These are phyloP conservation scores for Ogataea philodendri DNA, from an alignment of 805 yeast species.

Conservation along the genomic window DNA sequence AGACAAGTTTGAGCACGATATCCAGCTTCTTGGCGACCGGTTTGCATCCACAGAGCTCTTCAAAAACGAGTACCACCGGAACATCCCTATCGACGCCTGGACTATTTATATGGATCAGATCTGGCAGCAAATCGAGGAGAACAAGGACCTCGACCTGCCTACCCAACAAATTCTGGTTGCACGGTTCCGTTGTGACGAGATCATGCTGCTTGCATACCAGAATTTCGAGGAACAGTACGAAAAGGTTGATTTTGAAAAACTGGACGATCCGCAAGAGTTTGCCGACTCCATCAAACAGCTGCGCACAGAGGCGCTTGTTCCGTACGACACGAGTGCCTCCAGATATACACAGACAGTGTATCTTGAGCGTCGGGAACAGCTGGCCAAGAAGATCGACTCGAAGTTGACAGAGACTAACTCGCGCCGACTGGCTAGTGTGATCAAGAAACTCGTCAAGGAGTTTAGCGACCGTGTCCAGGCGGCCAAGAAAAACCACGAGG, in stretches of 20 bases:
- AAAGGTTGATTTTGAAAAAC: slow-evolving; percentile 24
- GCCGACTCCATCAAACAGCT: slow-evolving; percentile 45
- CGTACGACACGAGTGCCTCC: slow-evolving; percentile 71
- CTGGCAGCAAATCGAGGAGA: slow-evolving; percentile 91
- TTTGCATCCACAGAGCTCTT: slow-evolving; percentile 51
- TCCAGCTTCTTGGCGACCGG: slow-evolving; percentile 60
- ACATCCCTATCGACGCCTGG: slow-evolving; percentile 96
- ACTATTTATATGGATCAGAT: slow-evolving; percentile 82
- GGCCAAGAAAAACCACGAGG: slow-evolving; percentile 26
- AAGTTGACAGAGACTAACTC: slow-evolving; percentile 45
- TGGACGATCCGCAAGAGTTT: slow-evolving; percentile 33
- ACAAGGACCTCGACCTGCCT: slow-evolving; percentile 93
- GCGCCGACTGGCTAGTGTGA: slow-evolving; percentile 39
- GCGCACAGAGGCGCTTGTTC: slow-evolving; percentile 44
- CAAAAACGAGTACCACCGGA: slow-evolving; percentile 71
- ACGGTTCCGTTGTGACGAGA: slow-evolving; percentile 91
- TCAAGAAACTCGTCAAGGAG: slow-evolving; percentile 32
- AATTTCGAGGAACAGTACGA: slow-evolving; percentile 40
- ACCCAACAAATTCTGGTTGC: slow-evolving; percentile 96
- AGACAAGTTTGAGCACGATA: slow-evolving; percentile 63
- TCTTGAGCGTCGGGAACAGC: slow-evolving; percentile 51
- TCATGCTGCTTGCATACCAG: slow-evolving; percentile 52
- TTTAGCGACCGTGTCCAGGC: slow-evolving; percentile 30
- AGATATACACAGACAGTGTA: slow-evolving; percentile 71
- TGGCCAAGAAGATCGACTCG: slow-evolving; percentile 48